Percentiles rank a stretch among this genome's conserved stretches.
phyloP scores from a whole-genome alignment of 2,329 filamentous ascomycete genomes.

The Sporothrix curviconia region DNA sequence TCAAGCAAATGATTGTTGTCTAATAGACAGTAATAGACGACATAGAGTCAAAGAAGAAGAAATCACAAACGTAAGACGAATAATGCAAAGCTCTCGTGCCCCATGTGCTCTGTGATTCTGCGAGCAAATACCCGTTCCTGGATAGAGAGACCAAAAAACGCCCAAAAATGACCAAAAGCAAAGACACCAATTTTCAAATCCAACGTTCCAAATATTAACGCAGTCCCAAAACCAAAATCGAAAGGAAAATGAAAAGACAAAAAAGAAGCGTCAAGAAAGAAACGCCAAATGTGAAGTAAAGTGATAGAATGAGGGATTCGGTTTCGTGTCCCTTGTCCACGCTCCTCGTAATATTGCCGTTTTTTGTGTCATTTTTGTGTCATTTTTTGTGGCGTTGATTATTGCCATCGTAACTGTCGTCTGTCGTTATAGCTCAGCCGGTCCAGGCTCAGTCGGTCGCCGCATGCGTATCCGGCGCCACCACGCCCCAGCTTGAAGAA shows the following conservation, averaged over 20 bases:
- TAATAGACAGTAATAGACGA: background rate
- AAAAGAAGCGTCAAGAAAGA: background rate
- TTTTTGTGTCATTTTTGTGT: background rate
- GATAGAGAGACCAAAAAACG: background rate
- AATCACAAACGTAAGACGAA: background rate
- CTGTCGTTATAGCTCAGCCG: constrained; percentile 43
- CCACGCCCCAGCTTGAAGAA: constrained; percentile 77
- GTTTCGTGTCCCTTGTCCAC: too few relatives aligned
- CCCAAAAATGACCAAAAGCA: background rate
- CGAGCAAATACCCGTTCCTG: background rate
- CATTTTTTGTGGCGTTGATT: constrained; percentile 3
- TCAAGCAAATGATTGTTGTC: background rate
- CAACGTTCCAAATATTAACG: background rate
- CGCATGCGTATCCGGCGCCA: constrained; percentile 65
- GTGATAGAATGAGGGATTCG: too few relatives aligned
- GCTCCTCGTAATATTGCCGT: background rate
- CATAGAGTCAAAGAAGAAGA: background rate
- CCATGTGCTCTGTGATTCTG: constrained; percentile 6
- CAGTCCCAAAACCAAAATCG: background rate
- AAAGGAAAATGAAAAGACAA: background rate
- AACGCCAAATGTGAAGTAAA: background rate
- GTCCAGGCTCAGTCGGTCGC: constrained; percentile 68
- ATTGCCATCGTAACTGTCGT: too few relatives aligned
- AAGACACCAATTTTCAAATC: background rate
- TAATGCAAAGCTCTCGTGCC: too few relatives aligned